Percentiles rank a stretch among this genome's conserved stretches.
Conservation (phyloP, 1,139 yeast genomes). For the Yamadazyma triangularis region DNA sequence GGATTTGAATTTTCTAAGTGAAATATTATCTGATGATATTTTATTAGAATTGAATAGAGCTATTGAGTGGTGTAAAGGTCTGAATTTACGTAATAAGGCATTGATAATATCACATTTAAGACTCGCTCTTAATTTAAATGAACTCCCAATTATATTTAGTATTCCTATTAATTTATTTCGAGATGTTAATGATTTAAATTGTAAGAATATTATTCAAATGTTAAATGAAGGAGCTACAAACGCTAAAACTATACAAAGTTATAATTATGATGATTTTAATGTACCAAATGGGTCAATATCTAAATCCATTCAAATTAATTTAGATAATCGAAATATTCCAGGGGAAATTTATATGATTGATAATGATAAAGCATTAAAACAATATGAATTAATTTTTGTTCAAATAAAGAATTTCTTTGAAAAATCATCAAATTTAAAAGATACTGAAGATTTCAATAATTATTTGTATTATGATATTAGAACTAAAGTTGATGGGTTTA, state of each 20-base stretch:
- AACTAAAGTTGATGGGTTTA: conserved; percentile 23
- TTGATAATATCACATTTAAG: conserved; percentile 23
- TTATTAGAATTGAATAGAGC: conserved; percentile 18
- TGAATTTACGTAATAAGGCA: conserved; percentile 7
- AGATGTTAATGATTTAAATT: conserved; percentile 5
- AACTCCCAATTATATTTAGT: conserved; percentile 23
- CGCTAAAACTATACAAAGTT: conserved; percentile 9
- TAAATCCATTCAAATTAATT: conserved; percentile 50
- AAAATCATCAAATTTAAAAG: conserved; percentile 17
- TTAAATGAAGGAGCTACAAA: conserved; percentile 14
- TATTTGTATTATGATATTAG: conserved; percentile 32
- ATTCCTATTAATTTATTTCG: conserved; percentile 20
- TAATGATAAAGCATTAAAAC: conserved; percentile 21
- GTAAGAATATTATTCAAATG: conserved; percentile 9
- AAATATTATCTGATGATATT: conserved; percentile 20
- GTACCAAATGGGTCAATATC: conserved; percentile 31
- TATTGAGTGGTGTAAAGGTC: conserved; percentile 16
- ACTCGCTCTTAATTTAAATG: conserved; percentile 21
- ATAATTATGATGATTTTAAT: conserved; percentile 2
- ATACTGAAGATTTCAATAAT: conserved; percentile 30
- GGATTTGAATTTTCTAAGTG: conserved; percentile 40
- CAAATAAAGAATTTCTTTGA: conserved; percentile 23
- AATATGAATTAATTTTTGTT: conserved; percentile 30
- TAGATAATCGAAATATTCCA: conserved; percentile 59
- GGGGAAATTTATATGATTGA: conserved; percentile 29